Base-by-base conservation (phyloP, 805 yeast species). In the Sugiyamaella marilandica region DNA sequence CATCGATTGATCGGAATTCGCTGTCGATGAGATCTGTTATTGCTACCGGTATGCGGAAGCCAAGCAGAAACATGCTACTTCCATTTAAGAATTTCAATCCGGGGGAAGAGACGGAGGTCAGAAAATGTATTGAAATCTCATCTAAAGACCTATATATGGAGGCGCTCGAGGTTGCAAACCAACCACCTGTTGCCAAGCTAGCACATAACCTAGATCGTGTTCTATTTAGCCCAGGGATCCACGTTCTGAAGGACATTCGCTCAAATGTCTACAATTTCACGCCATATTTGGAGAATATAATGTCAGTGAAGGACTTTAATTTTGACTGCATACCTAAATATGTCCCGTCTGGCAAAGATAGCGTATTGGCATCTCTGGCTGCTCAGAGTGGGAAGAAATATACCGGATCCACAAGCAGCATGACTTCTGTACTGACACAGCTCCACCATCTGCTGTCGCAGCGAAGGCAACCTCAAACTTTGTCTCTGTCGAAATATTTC, bases 331-430 rank as follows among this genome's bases (percentile, higher is more conserved):
- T 86, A 26, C 69, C 81, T 1, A 68, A 71, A 2, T 91, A 84
- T 61, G 76, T 82, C 8, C 77, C 88, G 0, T 83, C 95, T 0
- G 79, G 87, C 2, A 79, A 79, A 61, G 97, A 92, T 70, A 55
- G 63, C 10, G 62, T 62, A 0, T 71, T 92, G 45, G 61, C 78
- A 0, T 50, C 71, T 3, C 65, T 85, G 9, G 83, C 92, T 0
- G 58, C 60, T 7, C 56, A 66, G 13, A 29, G 63, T 7, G 59
- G 62, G 14, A 55, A 55, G 31, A 64, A 67, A 52, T 92, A 75
- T 64, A 80, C 78, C 53, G 86, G 95, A 1, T 89, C 97, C 1
- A 90, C 98, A 0, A 86, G 95, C 16, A 86, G 96, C 1, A 78
- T 92, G 87, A 91, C 98, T 0, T 75, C 83, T 1, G 69, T 83